Evolutionary conservation across 2,329 filamentous ascomycete genomes (phyloP), one percentile per base, ranked within the genome.

Genomic region (Neopestalotiopsis sp.): DNA sequence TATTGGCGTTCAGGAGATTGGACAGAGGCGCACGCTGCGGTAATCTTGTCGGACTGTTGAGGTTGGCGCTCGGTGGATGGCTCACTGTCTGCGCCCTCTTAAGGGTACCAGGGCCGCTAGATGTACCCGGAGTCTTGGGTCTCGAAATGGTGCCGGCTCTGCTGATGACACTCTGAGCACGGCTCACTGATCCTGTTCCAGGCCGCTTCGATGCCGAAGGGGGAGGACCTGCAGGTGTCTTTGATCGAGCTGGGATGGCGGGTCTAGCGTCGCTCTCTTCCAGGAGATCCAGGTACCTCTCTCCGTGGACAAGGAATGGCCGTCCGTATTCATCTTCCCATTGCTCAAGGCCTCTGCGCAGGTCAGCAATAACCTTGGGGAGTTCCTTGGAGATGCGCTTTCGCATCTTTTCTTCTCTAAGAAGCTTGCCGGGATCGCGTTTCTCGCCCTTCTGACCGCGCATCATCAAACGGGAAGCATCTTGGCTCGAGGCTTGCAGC

Each of bases 351-450:
- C 88, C 86, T 78, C 91, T 95, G 72, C 89, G 89, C 69, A 99
- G 83, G n/a, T 98, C 94, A 0, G 87, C 88, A 69, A 95, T 91
- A 58, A 99, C 87, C 83, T 97, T 98, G 68, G 96, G 96, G 38
- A 99, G 85, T 77, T 99, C 96, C 81, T 98, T 99, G 32, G 95
- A 89, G 71, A 99, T 98, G 69, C 95, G 89, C 88, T 99, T 99
- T 70, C 96, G 91, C 94, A 97, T 97, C 87, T 98, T 99, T 83
- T 99, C 96, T 78, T 99, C 96, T 38, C 96, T 89, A 66, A 99
- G 85, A 17, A 99, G 86, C 82, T 97, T 96, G 65, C 94, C 95
- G 2, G 96, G 96, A 77, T 99, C 96, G 71, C 97, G 93, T 81
- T 91, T 94, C 83, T 98, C 95, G 67, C 95, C 95, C 83, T 97